Evolutionary conservation across 352 stramenopile species (phyloP).

Genomic region (Phytophthora pluvialis): DNA sequence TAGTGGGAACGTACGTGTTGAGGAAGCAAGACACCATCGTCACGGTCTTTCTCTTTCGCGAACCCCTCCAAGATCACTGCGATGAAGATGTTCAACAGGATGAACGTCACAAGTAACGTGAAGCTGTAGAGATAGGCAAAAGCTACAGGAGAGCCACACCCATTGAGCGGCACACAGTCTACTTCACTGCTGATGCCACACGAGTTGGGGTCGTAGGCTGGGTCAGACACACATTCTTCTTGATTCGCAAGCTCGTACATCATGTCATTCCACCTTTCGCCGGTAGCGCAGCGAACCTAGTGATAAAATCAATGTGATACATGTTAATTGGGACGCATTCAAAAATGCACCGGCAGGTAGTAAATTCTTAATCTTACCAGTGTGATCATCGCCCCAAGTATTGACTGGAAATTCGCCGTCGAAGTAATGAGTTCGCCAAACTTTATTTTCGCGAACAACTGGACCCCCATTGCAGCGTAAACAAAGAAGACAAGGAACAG

Average conservation of each 20-base stretch:
- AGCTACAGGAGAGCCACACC: constrained; percentile 71
- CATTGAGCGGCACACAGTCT: constrained; percentile 64
- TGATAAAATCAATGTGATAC: not conserved
- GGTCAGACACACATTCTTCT: constrained; percentile 52
- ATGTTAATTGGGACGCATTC: no score
- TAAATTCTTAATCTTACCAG: constrained; percentile 35
- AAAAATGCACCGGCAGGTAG: no score
- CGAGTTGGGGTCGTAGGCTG: constrained; percentile 53
- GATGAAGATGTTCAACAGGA: constrained; percentile 94
- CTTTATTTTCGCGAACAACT: constrained; percentile 91
- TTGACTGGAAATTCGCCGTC: constrained; percentile 88
- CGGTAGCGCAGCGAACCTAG: constrained; percentile 90
- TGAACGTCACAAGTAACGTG: constrained; percentile 88
- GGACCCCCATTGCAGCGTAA: constrained; percentile 89
- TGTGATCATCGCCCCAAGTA: constrained; percentile 75
- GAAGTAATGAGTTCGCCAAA: constrained; percentile 68
- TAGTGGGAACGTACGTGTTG: constrained; percentile 48
- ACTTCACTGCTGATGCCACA: constrained; percentile 62
- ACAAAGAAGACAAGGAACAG: constrained; percentile 94
- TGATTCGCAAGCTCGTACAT: constrained; percentile 88
- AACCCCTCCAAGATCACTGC: constrained; percentile 93
- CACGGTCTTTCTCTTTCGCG: constrained; percentile 76
- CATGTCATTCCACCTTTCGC: constrained; percentile 92
- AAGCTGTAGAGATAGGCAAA: constrained; percentile 89
- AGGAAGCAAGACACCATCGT: constrained; percentile 58